Evolutionary conservation across 2,329 filamentous ascomycete species (phyloP), one percentile per base, ranked within the genome.

Genomic region (Ambrosiella xylebori): DNA sequence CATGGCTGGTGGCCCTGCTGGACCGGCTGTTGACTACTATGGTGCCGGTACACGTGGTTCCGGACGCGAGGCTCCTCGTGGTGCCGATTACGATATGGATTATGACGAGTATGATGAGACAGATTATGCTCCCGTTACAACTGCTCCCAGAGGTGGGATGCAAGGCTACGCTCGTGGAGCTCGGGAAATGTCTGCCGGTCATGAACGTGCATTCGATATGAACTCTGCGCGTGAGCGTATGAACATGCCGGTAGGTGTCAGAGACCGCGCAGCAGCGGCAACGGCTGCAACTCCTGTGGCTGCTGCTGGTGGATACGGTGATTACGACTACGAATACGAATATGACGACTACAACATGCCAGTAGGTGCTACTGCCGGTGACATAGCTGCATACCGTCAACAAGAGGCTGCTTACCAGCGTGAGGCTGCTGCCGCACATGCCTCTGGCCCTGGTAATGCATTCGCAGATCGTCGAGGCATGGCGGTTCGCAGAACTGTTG

Each of bases 41-140:
- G 50, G 49, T 41, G 54, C 38, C 27, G 36, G 15, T 54, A 45
- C 40, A 12, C 39, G 53, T 39, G 53, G 37, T 37, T 17, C 44
- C 40, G 51, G 9, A 9, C 59, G 56, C n/a, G 59, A 61, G 37
- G 59, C 59, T 35, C 59, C 59, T 17, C 56, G 59, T 50, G 59
- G 41, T 7, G 50, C 35, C n/a, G 41, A 44, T 12, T 54, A 54
- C 12, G 54, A 41, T 13, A 54, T 54, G 52, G 52, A 58, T 13
- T 61, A 61, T 54, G 52, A 50, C 35, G 56, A 61, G 37, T 57
- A 55, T 17, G 57, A 61, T 41, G 56, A 61, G 7, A 50, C 51
- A 35, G 59, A 57, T 17, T 61, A 61, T 58, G 44, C 51, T 19
- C 44, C 54, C 41, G 52, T 38, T 27, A 4, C 27, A 27, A 27